Evolutionary conservation across 441 rosid species (phyloP).

Genomic region (Syzygium syzygioides): DNA sequence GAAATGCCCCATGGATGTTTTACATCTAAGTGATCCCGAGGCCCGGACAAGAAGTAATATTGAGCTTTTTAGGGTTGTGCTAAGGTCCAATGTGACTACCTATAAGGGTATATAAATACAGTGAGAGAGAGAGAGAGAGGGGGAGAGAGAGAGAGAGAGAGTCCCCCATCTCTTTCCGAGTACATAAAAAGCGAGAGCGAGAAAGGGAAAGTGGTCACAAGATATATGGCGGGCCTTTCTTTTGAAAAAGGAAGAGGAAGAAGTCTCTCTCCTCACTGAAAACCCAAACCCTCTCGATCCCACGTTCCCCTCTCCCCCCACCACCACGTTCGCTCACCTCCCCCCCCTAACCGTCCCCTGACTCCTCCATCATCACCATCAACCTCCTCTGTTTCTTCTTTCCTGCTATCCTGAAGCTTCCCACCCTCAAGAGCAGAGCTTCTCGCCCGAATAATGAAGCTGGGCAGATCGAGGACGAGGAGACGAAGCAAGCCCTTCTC

Average conservation of each 20-base stretch:
- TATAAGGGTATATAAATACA: neutral
- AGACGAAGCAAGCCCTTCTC: neutral
- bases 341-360: conserved; percentile 29
- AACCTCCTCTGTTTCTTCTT: conserved; percentile 1
- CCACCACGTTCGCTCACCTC: conserved; percentile 37
- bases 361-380: conserved; percentile 17
- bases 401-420: neutral
- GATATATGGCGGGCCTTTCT: conserved; percentile 52
- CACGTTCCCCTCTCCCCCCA: conserved; percentile 21
- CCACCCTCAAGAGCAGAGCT: neutral
- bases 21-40: too few species aligned
- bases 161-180: neutral
- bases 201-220: conserved; percentile 41
- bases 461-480: conserved; percentile 48
- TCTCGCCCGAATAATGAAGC: conserved; percentile 33
- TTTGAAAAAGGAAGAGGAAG: conserved; percentile 25
- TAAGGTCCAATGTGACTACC: neutral
- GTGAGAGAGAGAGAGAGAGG: neutral
- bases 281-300: neutral
- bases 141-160: neutral
- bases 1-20: too few species aligned
- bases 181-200: neutral
- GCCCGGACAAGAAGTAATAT: too few species aligned
- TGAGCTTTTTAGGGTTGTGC: too few species aligned
- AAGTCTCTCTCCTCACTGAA: conserved; percentile 12